A percentile compares a stretch with the other conserved stretches of the same genome.
Evolutionary conservation across 2,329 filamentous ascomycete species (phyloP).

Genomic region (Lasiodiplodia theobromae): DNA sequence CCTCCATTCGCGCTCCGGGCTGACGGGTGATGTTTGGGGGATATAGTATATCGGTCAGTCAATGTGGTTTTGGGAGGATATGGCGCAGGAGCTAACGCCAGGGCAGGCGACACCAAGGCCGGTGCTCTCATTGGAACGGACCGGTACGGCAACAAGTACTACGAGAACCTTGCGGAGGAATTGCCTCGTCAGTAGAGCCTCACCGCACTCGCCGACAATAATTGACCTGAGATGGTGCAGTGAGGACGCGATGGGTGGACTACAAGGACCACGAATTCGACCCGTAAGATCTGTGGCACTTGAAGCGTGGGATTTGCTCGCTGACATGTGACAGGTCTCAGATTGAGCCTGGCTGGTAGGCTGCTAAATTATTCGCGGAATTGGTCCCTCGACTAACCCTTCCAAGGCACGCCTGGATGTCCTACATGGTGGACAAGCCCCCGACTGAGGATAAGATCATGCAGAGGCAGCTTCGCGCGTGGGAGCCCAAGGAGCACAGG

Average conservation of each 20-base stretch:
- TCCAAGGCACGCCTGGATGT: conserved; percentile 87
- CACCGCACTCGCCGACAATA: background rate
- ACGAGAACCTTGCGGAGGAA: conserved; percentile 89
- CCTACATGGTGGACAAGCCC: conserved; percentile 88
- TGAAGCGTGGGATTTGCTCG: conserved; percentile 14
- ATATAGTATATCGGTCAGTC: conserved; percentile 49
- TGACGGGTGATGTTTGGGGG: conserved; percentile 31
- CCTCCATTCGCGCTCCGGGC: conserved; percentile 21
- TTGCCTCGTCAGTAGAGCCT: conserved; percentile 72
- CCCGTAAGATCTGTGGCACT: conserved; percentile 59
- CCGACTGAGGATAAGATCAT: conserved; percentile 78
- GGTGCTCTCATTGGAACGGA: conserved; percentile 85
- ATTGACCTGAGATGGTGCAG: conserved; percentile 54
- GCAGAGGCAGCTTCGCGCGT: conserved; percentile 70
- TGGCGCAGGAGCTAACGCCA: conserved; percentile 38
- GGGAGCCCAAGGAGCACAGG: conserved; percentile 77
- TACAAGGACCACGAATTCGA: conserved; percentile 89
- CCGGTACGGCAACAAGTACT: conserved; percentile 96
- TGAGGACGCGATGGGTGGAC: conserved; percentile 96
- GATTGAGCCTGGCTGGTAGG: conserved; percentile 87
- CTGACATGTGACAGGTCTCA: conserved; percentile 68
- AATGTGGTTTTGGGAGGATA: background rate
- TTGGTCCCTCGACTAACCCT: background rate
- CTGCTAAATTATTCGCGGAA: background rate
- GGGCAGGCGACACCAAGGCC: conserved; percentile 90